A percentile compares a stretch with the other conserved stretches of the same genome.
Conservation (phyloP, 371 early-diverging fungal genomes). For the Mucor racemosus region DNA sequence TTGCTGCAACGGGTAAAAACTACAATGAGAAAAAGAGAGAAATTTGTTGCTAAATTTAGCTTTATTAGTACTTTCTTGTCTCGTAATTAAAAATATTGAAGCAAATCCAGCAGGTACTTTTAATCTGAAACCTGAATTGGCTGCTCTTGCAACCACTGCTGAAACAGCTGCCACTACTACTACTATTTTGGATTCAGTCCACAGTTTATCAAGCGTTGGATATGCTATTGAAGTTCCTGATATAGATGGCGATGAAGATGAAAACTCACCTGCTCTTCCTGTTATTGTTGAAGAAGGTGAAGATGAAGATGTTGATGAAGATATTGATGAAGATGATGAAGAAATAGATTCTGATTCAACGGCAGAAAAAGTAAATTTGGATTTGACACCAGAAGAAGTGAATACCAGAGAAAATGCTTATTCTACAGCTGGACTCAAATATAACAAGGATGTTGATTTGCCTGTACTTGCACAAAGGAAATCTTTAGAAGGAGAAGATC, state of each 20-base stretch:
- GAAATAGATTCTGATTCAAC: too few species aligned
- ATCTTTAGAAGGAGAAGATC: background rate
- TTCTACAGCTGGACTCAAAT: constrained; percentile 6
- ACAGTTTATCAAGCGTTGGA: background rate
- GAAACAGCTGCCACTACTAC: background rate
- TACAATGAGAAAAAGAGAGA: too few species aligned
- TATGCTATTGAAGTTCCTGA: background rate
- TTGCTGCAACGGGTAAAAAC: constrained; percentile 3
- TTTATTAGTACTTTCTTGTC: constrained; percentile 1
- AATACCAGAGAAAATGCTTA: background rate
- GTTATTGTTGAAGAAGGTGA: background rate
- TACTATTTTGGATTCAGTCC: background rate
- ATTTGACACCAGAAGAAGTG: background rate
- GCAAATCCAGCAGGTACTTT: background rate
- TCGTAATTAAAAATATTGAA: background rate
- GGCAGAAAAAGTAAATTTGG: too few species aligned
- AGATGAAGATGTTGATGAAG: constrained; percentile 3
- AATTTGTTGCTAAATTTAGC: too few species aligned
- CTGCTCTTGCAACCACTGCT: background rate
- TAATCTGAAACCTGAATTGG: background rate
- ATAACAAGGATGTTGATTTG: constrained; percentile 17
- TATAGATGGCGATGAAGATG: constrained; percentile 1
- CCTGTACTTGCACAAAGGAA: constrained; percentile 16
- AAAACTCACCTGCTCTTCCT: constrained; percentile 11
- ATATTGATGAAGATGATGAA: background rate